These are phyloP conservation scores for Epichloe elymi DNA, from an alignment of 2,329 filamentous ascomycete genomes.

Conservation along the genomic window DNA sequence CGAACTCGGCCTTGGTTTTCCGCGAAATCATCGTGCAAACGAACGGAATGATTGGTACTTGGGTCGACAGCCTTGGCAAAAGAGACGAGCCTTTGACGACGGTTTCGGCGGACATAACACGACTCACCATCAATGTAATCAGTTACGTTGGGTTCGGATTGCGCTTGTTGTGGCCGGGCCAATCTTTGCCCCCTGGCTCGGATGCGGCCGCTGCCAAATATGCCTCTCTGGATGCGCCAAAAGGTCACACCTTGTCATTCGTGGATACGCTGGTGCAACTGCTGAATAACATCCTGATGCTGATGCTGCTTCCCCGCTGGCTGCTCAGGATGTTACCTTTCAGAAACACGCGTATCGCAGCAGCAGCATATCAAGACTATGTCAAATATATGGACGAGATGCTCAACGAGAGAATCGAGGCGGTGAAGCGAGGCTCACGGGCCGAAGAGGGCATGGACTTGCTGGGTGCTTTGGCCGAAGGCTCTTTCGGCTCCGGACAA, in stretches of 20 bases:
- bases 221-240: slow-evolving; percentile 28
- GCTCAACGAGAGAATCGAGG: slow-evolving; percentile 44
- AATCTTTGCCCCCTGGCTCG: slow-evolving; percentile 31
- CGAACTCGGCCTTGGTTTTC: slow-evolving; percentile 57
- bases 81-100: slow-evolving; percentile 35
- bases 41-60: slow-evolving; percentile 44
- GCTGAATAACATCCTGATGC: slow-evolving; percentile 48
- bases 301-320: slow-evolving; percentile 47
- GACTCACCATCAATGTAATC: slow-evolving; percentile 41
- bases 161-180: slow-evolving; percentile 47
- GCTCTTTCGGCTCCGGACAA: not conserved
- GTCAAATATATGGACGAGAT: slow-evolving; percentile 57
- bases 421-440: slow-evolving; percentile 21
- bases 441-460: slow-evolving; percentile 37
- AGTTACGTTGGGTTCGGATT: slow-evolving; percentile 60
- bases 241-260: slow-evolving; percentile 52
- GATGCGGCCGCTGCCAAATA: slow-evolving; percentile 36
- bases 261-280: slow-evolving; percentile 46
- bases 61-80: slow-evolving; percentile 28
- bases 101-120: slow-evolving; percentile 53
- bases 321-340: slow-evolving; percentile 40
- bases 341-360: slow-evolving; percentile 35
- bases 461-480: slow-evolving; percentile 30
- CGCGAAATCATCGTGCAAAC: slow-evolving; percentile 49
- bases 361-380: slow-evolving; percentile 48